phyloP scores from a whole-genome alignment of 2,329 filamentous ascomycete species.

The Macrophomina tecta region DNA sequence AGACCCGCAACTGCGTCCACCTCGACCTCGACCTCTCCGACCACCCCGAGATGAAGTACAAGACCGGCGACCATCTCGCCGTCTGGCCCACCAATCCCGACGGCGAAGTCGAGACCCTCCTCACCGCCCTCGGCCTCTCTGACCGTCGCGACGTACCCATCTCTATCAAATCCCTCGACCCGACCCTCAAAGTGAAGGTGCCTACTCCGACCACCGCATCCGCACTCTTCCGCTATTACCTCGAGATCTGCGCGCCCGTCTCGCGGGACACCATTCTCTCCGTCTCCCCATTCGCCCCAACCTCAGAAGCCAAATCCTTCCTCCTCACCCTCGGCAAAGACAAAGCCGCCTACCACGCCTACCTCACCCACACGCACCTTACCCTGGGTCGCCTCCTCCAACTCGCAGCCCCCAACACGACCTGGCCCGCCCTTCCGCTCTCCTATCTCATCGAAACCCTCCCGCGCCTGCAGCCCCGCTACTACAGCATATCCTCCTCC shows the following conservation, averaged over 20 bases:
- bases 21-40: constrained; percentile 48
- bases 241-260: constrained; percentile 54
- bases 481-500: constrained; percentile 45
- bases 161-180: constrained; percentile 38
- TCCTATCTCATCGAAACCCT: constrained; percentile 41
- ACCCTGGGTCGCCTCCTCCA: constrained; percentile 48
- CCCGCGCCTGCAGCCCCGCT: constrained; percentile 37
- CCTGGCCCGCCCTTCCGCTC: constrained; percentile 44
- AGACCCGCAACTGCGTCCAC: constrained; percentile 49
- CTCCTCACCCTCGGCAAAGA: constrained; percentile 41
- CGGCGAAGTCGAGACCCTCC: constrained; percentile 44
- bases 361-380: constrained; percentile 42
- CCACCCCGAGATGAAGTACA: constrained; percentile 47
- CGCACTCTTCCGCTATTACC: constrained; percentile 52
- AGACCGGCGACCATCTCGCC: constrained; percentile 52
- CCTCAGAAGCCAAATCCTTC: constrained; percentile 37
- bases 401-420: constrained; percentile 32
- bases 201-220: constrained; percentile 50
- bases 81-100: constrained; percentile 50
- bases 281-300: constrained; percentile 50
- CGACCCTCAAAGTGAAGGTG: constrained; percentile 41
- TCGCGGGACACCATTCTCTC: constrained; percentile 47
- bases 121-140: constrained; percentile 38
- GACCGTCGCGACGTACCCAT: constrained; percentile 34
- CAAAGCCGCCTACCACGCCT: constrained; percentile 42